Percentiles rank a stretch among this genome's conserved stretches.
phyloP scores from a whole-genome alignment of 2,329 filamentous ascomycete species.

The Allantophomopsis lycopodina region DNA sequence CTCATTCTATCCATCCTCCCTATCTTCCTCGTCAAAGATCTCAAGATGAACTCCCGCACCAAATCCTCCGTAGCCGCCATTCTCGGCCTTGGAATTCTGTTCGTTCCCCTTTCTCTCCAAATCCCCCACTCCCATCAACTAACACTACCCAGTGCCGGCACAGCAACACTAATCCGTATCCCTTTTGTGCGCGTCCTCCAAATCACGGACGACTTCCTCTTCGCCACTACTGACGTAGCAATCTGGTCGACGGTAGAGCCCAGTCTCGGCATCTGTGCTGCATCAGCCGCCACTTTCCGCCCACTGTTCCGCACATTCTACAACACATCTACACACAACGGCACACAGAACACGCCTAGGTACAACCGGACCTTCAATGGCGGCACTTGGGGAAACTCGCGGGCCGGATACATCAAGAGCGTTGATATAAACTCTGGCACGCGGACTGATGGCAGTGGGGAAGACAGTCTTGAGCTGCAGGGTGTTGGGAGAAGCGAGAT shows the following conservation, averaged over 20 bases:
- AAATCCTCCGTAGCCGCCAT: slow-evolving; percentile 38
- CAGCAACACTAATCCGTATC: slow-evolving; percentile 11
- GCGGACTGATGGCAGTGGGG: not conserved
- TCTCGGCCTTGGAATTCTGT: slow-evolving; percentile 40
- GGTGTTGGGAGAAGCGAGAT: not conserved
- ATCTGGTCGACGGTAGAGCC: slow-evolving; percentile 34
- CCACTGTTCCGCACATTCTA: slow-evolving; percentile 22
- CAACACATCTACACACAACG: slow-evolving; percentile 1
- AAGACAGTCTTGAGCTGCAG: not conserved
- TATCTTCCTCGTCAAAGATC: slow-evolving; percentile 35
- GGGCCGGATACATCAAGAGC: not conserved
- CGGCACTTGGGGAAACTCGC: not conserved
- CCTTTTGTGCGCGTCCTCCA: slow-evolving; percentile 9
- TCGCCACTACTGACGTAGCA: slow-evolving; percentile 19
- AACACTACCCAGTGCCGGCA: slow-evolving; percentile 7
- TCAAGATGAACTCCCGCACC: slow-evolving; percentile 37
- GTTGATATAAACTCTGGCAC: not conserved
- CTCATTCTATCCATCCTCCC: slow-evolving; percentile 37
- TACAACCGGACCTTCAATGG: not conserved
- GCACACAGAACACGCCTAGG: not conserved
- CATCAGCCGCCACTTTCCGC: slow-evolving; percentile 30
- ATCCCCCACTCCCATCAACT: not conserved
- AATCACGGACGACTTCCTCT: slow-evolving; percentile 11
- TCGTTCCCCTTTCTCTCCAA: slow-evolving; percentile 7
- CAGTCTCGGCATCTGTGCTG: slow-evolving; percentile 32